Evolutionary conservation across 108 stramenopile species (phyloP), one percentile per base, ranked within the genome.

Genomic region (Cyclotella sp.): DNA sequence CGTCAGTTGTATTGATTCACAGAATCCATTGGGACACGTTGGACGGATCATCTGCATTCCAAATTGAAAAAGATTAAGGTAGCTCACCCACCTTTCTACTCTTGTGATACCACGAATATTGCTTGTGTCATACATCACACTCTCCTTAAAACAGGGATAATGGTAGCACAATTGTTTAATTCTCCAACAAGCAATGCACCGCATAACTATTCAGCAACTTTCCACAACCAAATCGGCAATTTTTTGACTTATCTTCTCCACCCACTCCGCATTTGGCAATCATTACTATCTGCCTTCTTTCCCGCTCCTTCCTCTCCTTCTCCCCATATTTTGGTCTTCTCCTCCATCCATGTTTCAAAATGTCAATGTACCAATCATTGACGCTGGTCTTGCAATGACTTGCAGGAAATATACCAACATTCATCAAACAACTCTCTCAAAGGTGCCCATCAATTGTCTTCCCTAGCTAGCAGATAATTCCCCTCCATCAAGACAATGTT

Each of bases 401-500:
- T 75, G 19, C 70, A 64, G 0, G 78, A 39, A 16, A 93, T 67
- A 67, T 82, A 93, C 92, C 92, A 93, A 3, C 82, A 76, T 75
- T 93, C 92, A 63, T 93, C 90, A 78, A 89, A 91, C 28, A 90
- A 68, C 1, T 59, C 34, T 47, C 54, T 57, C 14, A 89, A 26
- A 22, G 81, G 77, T 26, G 66, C 63, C 90, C 90, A 91, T 22
- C 87, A 69, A n/a, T 60, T 22, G 52, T 82, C 84, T 13, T 83
- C 68, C 82, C 86, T 77, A 29, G 64, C 49, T 30, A 78, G 27
- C 2, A 93, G 63, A 70, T 93, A 93, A 63, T 87, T 85, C 15
- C 92, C 92, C 75, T 93, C 92, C 46, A 89, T 63, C 12, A 93
- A 39, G 0, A 93, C 88, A 51, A 93, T 77, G 41, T 85, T 80